Evolutionary conservation across 768 basidiomycete genomes (phyloP).

Genomic region (Lactifluus volemus): DNA sequence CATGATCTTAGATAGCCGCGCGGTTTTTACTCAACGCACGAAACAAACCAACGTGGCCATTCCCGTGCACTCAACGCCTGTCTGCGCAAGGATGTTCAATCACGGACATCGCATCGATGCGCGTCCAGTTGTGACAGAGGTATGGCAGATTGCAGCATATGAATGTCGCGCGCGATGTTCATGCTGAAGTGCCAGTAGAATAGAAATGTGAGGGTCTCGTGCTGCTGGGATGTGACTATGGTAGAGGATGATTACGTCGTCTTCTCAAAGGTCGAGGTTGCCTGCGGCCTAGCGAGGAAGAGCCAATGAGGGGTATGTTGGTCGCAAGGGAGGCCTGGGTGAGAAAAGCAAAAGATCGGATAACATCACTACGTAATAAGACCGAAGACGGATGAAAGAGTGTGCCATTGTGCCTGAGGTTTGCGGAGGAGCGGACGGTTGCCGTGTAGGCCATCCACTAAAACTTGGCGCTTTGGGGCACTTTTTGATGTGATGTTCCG

Average conservation of each 20-base stretch:
- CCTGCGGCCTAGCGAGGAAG: background rate
- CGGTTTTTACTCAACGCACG: slow-evolving; percentile 81
- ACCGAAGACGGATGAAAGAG: slow-evolving; percentile 33
- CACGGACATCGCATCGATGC: slow-evolving; percentile 88
- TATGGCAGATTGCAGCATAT: slow-evolving; percentile 69
- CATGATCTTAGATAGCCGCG: too few species aligned
- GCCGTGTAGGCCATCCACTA: slow-evolving; percentile 15
- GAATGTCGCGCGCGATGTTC: slow-evolving; percentile 44
- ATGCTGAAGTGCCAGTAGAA: slow-evolving; percentile 45
- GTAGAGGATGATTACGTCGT: background rate
- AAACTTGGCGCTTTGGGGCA: too few species aligned
- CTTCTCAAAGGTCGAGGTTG: slow-evolving; percentile 3
- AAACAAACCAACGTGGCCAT: slow-evolving; percentile 75
- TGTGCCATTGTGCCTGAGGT: too few species aligned
- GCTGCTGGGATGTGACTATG: background rate
- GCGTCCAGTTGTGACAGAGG: slow-evolving; percentile 84
- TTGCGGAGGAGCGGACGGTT: too few species aligned
- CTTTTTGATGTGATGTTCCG: too few species aligned
- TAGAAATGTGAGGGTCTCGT: slow-evolving; percentile 34
- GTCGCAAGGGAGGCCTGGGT: slow-evolving; percentile 10
- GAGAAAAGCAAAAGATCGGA: slow-evolving; percentile 46
- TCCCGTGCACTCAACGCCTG: slow-evolving; percentile 50
- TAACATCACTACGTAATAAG: slow-evolving; percentile 36
- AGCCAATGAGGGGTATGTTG: slow-evolving; percentile 7
- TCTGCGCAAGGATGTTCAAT: too few species aligned